phyloP scores from a whole-genome alignment of 441 rosid genomes.

The Populus trichocarpa region DNA sequence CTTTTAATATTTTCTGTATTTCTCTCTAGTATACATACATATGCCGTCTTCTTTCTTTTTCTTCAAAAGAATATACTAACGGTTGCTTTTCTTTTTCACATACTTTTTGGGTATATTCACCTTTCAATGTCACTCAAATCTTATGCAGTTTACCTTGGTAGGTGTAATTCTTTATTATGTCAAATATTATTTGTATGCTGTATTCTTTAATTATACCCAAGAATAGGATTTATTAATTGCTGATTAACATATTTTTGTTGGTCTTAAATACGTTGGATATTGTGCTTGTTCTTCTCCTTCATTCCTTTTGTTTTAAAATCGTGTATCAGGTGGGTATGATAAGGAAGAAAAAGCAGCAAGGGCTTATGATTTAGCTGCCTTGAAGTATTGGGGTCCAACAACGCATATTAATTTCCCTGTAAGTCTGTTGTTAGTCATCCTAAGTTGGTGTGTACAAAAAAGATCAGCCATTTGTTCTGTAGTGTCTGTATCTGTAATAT shows the following conservation, averaged over 20 bases:
- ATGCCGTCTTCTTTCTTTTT: not conserved
- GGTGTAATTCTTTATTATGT: constrained; percentile 25
- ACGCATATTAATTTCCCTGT: constrained; percentile 90
- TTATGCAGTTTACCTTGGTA: constrained; percentile 85
- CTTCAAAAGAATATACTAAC: constrained; percentile 33
- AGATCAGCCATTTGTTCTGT: not conserved
- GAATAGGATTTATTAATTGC: not conserved
- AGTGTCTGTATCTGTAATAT: no score
- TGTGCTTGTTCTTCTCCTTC: constrained; percentile 23
- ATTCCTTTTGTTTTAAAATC: constrained; percentile 19
- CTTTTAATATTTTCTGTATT: not conserved
- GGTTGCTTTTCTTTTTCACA: constrained; percentile 15
- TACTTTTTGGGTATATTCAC: constrained; percentile 21
- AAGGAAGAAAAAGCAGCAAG: constrained; percentile 95
- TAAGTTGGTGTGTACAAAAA: not conserved
- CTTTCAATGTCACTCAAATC: constrained; percentile 21
- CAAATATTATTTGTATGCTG: constrained; percentile 4
- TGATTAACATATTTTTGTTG: not conserved
- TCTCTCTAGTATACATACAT: not conserved
- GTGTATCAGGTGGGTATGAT: constrained; percentile 74
- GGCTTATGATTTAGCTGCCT: constrained; percentile 93
- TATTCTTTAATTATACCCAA: not conserved
- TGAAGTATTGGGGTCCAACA: constrained; percentile 92
- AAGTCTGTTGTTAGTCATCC: not conserved
- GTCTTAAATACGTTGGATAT: constrained; percentile 6